A percentile compares a stretch with the other conserved stretches of the same genome.
Evolutionary conservation across 495 filamentous ascomycete species (phyloP).

Genomic region (Oidiodendron maius): DNA sequence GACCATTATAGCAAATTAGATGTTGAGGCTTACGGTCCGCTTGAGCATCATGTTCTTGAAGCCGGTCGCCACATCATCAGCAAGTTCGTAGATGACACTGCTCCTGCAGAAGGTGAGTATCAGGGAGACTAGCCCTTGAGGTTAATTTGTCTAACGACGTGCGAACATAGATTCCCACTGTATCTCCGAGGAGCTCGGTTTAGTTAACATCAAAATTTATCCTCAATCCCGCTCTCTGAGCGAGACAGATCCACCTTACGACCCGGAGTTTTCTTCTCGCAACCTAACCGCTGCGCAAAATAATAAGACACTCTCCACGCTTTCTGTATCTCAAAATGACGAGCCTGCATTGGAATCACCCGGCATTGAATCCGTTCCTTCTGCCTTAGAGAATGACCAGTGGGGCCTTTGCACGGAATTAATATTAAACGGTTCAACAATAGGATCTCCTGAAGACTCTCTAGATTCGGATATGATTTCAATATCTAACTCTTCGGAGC

Average conservation of each 20-base stretch:
- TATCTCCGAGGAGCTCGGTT: not conserved
- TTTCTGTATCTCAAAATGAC: not conserved
- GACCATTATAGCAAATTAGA: not conserved
- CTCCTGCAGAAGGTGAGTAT: not conserved
- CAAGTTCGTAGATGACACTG: not conserved
- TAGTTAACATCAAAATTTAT: not conserved
- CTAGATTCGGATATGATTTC: constrained; percentile 8
- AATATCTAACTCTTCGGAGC: constrained; percentile 3
- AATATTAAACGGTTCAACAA: not conserved
- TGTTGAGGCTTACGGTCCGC: not conserved
- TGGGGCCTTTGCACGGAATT: not conserved
- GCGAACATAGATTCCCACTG: not conserved
- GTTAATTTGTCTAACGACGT: not conserved
- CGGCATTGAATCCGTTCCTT: not conserved
- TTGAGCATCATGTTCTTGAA: constrained; percentile 1
- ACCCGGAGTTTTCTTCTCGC: not conserved
- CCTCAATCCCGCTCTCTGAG: not conserved
- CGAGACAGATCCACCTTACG: not conserved
- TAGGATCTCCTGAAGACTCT: not conserved
- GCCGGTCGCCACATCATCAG: constrained; percentile 5
- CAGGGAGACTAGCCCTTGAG: not conserved
- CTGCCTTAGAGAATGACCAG: not conserved
- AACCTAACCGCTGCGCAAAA: not conserved
- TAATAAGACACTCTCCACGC: not conserved
- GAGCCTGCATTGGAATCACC: not conserved